phyloP scores from a whole-genome alignment of 768 basidiomycete species.

The Rhodotorula kratochvilovae region DNA sequence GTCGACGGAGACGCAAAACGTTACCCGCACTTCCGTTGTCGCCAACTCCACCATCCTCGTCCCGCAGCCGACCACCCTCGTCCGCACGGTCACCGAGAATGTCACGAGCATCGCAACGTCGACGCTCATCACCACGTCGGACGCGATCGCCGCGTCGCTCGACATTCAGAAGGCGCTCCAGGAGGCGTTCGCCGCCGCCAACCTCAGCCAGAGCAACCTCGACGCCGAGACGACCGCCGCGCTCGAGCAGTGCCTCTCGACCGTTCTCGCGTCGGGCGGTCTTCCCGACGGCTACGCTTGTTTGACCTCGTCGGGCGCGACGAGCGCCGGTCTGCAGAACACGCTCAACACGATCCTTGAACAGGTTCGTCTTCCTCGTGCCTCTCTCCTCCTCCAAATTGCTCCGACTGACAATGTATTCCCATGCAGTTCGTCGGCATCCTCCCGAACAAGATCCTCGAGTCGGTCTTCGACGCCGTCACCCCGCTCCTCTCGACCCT shows the following conservation, averaged over 20 bases:
- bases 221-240: constrained; percentile 23
- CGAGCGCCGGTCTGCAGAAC: constrained; percentile 25
- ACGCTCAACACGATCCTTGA: constrained; percentile 40
- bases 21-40: constrained; percentile 44
- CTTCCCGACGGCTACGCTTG: constrained; percentile 40
- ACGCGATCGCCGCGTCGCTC: constrained; percentile 20
- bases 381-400: too few relatives aligned
- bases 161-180: constrained; percentile 37
- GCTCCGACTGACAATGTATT: too few relatives aligned
- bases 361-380: constrained; percentile 14
- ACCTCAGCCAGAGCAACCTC: constrained; percentile 32
- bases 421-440: constrained; percentile 42
- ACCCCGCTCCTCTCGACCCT: constrained; percentile 36
- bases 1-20: constrained; percentile 45
- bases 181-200: constrained; percentile 38
- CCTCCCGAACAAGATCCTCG: constrained; percentile 40
- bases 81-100: constrained; percentile 17
- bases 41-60: constrained; percentile 19
- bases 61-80: constrained; percentile 23
- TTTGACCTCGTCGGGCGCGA: constrained; percentile 28
- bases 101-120: constrained; percentile 14
- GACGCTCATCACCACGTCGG: constrained; percentile 24
- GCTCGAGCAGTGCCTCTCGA: constrained; percentile 34
- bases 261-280: constrained; percentile 34
- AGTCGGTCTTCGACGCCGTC: constrained; percentile 37